Conservation (phyloP, 345 rosid genomes). For the Hibiscus tridactylites region DNA sequence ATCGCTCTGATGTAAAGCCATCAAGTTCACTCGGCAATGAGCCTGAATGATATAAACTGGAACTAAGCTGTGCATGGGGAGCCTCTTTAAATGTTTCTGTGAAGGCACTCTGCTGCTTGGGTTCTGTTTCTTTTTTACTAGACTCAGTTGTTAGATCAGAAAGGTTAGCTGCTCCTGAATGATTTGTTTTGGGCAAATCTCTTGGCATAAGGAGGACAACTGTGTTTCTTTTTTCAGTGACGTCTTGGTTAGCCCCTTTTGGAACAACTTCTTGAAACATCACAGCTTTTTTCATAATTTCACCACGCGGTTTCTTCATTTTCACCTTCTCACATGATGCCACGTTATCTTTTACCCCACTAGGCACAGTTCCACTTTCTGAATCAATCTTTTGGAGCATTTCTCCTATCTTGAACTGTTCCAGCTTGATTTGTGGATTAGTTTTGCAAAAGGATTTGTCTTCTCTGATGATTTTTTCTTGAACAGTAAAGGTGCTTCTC, state of each 20-base stretch:
- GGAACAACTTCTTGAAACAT: constrained; percentile 21
- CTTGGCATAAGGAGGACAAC: constrained; percentile 43
- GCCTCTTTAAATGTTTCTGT: constrained; percentile 24
- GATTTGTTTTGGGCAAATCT: constrained; percentile 26
- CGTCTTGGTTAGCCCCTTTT: constrained; percentile 19
- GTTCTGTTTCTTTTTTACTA: constrained; percentile 25
- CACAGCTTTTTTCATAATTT: constrained; percentile 24
- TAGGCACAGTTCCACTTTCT: constrained; percentile 18
- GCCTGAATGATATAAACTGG: constrained; percentile 32
- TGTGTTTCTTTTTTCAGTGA: constrained; percentile 23
- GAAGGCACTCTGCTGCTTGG: constrained; percentile 27
- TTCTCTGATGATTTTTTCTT: constrained; percentile 10
- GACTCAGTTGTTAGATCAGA: constrained; percentile 18
- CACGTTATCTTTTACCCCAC: constrained; percentile 23
- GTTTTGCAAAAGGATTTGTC: constrained; percentile 21
- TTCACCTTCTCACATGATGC: constrained; percentile 19
- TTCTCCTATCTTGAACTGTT: constrained; percentile 24
- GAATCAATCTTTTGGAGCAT: constrained; percentile 17
- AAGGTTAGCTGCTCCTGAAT: constrained; percentile 24
- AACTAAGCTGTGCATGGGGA: constrained; percentile 17
- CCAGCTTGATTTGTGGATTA: constrained; percentile 18
- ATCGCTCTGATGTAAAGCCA: constrained; percentile 25
- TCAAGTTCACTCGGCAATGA: constrained; percentile 35
- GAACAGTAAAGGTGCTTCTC: constrained; percentile 20
- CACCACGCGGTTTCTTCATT: constrained; percentile 23